Evolutionary conservation across 2,329 filamentous ascomycete species (phyloP), one percentile per base, ranked within the genome.

Genomic region (Bipolaris cookei): DNA sequence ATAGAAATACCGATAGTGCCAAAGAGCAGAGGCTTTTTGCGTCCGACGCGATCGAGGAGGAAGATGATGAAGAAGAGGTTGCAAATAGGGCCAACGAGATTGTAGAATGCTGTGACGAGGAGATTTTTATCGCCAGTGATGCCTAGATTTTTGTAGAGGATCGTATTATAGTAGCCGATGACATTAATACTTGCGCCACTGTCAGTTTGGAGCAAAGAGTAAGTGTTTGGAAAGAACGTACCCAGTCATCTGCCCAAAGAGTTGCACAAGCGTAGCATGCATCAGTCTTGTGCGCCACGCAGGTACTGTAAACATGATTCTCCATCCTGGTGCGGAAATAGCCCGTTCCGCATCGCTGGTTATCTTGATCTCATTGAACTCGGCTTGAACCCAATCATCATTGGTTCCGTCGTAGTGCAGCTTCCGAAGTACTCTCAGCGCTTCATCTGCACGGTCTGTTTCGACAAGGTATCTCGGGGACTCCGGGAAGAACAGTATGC

Each of bases 201-300:
- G 20, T 70, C 30, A 68, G 59, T 28, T 41, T 41, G 14, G 7
- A 20, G 13, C 3, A 16, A 18, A n/a, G 10, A 20, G 13, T 3
- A n/a, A 21, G 43, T 34, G 6, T n/a, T 4, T 18, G 6, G 20
- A 21, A 8, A 41, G 23, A 21, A 56, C 69, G 45, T 71, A 77
- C 77, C 84, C 85, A n/a, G 81, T 83, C 66, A 89, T 83, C 61
- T 89, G 87, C 45, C 86, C 86, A 65, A 90, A 87, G 58, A 87
- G 81, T 69, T 90, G 87, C 37, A 88, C 83, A 30, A 85, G 74
- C 39, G 83, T 83, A 20, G 84, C 88, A 58, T 88, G 84, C 61
- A 88, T 72, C 48, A 89, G 81, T 14, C 88, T 80, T 45, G 81
- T 87, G 67, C 88, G 82, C 81, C 86, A 88, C 52, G 82, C 73